phyloP scores from a whole-genome alignment of 176 grass and related monocot genomes.

The Bromus sterilis region DNA sequence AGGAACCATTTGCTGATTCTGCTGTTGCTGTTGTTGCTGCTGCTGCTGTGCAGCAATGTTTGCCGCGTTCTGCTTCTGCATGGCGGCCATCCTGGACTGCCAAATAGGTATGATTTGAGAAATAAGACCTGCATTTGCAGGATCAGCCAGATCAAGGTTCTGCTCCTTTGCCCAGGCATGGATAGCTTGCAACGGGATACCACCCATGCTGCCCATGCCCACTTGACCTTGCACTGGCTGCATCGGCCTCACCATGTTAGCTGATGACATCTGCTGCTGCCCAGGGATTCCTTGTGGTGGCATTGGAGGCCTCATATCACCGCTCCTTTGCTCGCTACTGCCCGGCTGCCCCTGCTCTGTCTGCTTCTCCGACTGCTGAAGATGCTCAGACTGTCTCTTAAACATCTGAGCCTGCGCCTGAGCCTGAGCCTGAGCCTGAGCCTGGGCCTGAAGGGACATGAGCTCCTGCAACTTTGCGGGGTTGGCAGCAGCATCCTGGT shows the following conservation, averaged over 20 bases:
- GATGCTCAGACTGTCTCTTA: slow-evolving; percentile 43
- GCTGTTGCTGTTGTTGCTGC: slow-evolving; percentile 47
- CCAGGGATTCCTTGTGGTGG: slow-evolving; percentile 27
- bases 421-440: slow-evolving; percentile 9
- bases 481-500: slow-evolving; percentile 56
- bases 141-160: slow-evolving; percentile 83
- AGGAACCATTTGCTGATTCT: slow-evolving; percentile 42
- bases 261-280: slow-evolving; percentile 37
- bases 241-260: slow-evolving; percentile 42
- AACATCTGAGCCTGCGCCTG: slow-evolving; percentile 33
- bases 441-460: slow-evolving; percentile 48
- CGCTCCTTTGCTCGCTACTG: slow-evolving; percentile 44
- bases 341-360: slow-evolving; percentile 35
- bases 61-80: slow-evolving; percentile 64
- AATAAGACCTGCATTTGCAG: slow-evolving; percentile 67
- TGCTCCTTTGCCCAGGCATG: slow-evolving; percentile 86
- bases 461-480: slow-evolving; percentile 76
- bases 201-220: slow-evolving; percentile 19
- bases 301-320: slow-evolving; percentile 64
- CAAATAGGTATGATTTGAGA: slow-evolving; percentile 72
- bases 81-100: slow-evolving; percentile 53
- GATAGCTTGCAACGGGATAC: slow-evolving; percentile 66
- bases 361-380: slow-evolving; percentile 46
- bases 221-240: slow-evolving; percentile 37
- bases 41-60: slow-evolving; percentile 46